Evolutionary conservation across 495 filamentous ascomycete genomes (phyloP), one percentile per base, ranked within the genome.

Genomic region (Penicillium turbatum): DNA sequence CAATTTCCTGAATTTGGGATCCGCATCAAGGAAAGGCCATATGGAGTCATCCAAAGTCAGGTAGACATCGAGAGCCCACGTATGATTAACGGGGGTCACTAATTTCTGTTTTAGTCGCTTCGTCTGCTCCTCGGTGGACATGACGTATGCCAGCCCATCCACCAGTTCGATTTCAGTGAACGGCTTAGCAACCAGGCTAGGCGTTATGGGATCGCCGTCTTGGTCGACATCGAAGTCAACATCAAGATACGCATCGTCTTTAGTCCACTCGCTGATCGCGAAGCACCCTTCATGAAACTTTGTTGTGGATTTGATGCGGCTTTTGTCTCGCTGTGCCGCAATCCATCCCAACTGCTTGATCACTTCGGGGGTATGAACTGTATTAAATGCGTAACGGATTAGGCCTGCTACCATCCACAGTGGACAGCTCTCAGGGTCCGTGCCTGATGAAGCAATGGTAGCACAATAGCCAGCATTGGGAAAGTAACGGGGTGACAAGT

Each of bases 391-490:
- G 27, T 12, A 38, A 39, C 38, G 35, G 1, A 49, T 17, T 0
- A n/a, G 1, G 3, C 5, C 16, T 19, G 35, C 35, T 29, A 49
- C 26, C 34, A 38, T 15, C 47, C 35, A 49, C 13, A 30, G 24
- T 3, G 12, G 8, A 15, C 35, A 34, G 8, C 8, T 30, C 8
- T 17, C 16, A 10, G 38, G 47, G 10, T 29, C 3, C 4, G 12
- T 24, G 15, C 38, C 24, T 2, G 47, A 49, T 5, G 47, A 2
- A 11, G 13, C 29, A 13, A n/a, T 6, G 2, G 9, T 16, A 5
- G 13, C 11, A n/a, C 47, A 49, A 26, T 54, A 30, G 19, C 29
- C 34, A n/a, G 51, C 51, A 6, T 54, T 54, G 2, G 51, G 41
- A n/a, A 54, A 47, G 24, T 54, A 54, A 10, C 34, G 27, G 10